These are phyloP conservation scores for Lindgomyces ingoldianus DNA, from an alignment of 495 filamentous ascomycete species.

Conservation along the genomic window DNA sequence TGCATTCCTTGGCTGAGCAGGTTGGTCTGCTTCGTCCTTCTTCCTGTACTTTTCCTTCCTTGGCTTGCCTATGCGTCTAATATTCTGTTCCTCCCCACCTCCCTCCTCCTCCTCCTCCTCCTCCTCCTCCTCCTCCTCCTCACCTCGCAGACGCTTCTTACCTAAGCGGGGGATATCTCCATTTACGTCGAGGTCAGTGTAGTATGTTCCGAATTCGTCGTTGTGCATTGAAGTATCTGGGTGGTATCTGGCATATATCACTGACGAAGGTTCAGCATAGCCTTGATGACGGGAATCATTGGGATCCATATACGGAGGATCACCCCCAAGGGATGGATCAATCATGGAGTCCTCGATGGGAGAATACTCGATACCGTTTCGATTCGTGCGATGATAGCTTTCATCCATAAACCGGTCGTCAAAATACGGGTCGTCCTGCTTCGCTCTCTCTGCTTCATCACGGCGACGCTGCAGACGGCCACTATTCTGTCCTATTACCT, in stretches of 20 bases:
- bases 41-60: constrained; percentile 38
- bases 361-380: constrained; percentile 34
- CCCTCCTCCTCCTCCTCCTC: constrained; percentile 38
- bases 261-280: constrained; percentile 41
- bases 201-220: constrained; percentile 13
- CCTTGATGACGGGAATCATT: constrained; percentile 21
- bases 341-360: constrained; percentile 26
- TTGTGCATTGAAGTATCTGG: constrained; percentile 23
- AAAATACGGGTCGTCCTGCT: constrained; percentile 47
- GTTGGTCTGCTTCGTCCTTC: constrained; percentile 27
- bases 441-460: constrained; percentile 54
- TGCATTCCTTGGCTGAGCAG: constrained; percentile 37
- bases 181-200: constrained; percentile 29
- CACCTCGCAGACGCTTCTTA: constrained; percentile 35
- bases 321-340: constrained; percentile 1
- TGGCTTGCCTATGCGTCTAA: constrained; percentile 18
- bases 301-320: neutral
- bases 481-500: constrained; percentile 46
- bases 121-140: constrained; percentile 35
- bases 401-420: constrained; percentile 42
- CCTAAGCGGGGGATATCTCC: constrained; percentile 25
- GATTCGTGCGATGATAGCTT: constrained; percentile 9
- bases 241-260: constrained; percentile 38
- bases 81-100: constrained; percentile 28
- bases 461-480: constrained; percentile 52